Evolutionary conservation across 2,329 filamentous ascomycete genomes (phyloP), one percentile per base, ranked within the genome.

Genomic region (Arthrobotrys pseudoclavata): DNA sequence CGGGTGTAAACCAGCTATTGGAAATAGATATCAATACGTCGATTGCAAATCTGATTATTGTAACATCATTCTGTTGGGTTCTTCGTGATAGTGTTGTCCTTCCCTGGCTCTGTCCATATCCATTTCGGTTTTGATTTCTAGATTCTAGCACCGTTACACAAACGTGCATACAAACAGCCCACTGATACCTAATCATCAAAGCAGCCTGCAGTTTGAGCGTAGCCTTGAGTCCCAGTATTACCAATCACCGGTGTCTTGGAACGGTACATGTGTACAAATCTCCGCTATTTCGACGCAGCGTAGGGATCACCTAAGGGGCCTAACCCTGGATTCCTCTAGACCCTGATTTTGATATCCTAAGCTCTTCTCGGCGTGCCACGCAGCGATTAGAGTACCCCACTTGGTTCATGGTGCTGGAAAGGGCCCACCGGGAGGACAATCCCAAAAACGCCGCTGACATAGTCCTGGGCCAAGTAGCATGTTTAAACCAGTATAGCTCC

Each of bases 391-490:
- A 60, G 18, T 4, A n/a, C 55, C 20, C 55, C 55, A 60, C 31
- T 18, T 26, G 15, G 55, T n/a, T 42, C 31, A 42, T 42, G 34
- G 55, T 34, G 31, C 34, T 60, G 53, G 29, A 37, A 48, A 42
- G 26, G 48, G 26, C 50, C 61, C 50, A 66, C 48, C 18, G 24
- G 50, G 45, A 61, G 37, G 40, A 60, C 69, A 45, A 53, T 72
- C 63, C 34, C 69, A 66, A 66, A 71, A 66, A 72, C 69, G 69
- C 69, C 69, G 50, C 69, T 72, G 69, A 72, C 69, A 72, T 72
- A 48, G 60, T 9, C n/a, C 50, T 26, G 20, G 7, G 7, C n/a
- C 24, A 26, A 13, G 20, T 42, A 40, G 26, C 52, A 48, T 22
- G 15, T 47, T 47, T 22, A 55, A 40, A 15, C 31, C 5, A n/a